phyloP scores from a whole-genome alignment of 768 basidiomycete species.

The Strobilomyces confusus region DNA sequence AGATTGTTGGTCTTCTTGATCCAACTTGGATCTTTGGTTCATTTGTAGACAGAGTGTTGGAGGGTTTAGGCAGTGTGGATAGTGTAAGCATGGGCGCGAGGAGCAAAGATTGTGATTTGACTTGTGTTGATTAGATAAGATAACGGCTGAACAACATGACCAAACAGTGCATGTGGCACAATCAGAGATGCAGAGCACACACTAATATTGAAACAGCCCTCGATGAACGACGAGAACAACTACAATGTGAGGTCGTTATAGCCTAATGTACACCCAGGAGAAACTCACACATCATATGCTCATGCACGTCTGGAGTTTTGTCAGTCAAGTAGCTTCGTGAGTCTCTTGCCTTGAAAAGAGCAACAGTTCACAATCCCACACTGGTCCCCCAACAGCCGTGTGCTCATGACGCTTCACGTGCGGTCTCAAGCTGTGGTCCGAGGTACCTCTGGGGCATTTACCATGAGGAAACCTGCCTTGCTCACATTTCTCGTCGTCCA shows the following conservation, averaged over 20 bases:
- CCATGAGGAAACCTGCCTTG: background rate
- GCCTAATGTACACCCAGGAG: conserved; percentile 29
- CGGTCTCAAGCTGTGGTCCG: conserved; percentile 50
- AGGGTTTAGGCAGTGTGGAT: background rate
- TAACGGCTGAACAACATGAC: background rate
- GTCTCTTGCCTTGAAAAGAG: background rate
- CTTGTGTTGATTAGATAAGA: background rate
- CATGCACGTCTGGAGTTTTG: conserved; percentile 48
- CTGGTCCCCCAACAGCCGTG: conserved; percentile 46
- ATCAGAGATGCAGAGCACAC: too few relatives aligned
- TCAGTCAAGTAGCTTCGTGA: conserved; percentile 52
- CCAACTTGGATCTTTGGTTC: too few relatives aligned
- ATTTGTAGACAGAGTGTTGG: too few relatives aligned
- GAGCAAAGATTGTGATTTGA: too few relatives aligned
- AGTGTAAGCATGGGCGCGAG: too few relatives aligned
- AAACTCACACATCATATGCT: conserved; percentile 39
- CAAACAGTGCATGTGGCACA: background rate
- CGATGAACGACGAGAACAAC: too few relatives aligned
- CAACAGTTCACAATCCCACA: background rate
- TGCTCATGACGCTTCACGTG: conserved; percentile 46
- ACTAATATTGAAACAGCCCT: too few relatives aligned
- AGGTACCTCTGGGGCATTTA: conserved; percentile 25
- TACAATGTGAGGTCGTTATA: too few relatives aligned
- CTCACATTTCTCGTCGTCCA: conserved; percentile 11
- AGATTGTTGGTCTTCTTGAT: too few relatives aligned